Conservation (phyloP, 345 rosid species). For the Sisymbrium altissimum region DNA sequence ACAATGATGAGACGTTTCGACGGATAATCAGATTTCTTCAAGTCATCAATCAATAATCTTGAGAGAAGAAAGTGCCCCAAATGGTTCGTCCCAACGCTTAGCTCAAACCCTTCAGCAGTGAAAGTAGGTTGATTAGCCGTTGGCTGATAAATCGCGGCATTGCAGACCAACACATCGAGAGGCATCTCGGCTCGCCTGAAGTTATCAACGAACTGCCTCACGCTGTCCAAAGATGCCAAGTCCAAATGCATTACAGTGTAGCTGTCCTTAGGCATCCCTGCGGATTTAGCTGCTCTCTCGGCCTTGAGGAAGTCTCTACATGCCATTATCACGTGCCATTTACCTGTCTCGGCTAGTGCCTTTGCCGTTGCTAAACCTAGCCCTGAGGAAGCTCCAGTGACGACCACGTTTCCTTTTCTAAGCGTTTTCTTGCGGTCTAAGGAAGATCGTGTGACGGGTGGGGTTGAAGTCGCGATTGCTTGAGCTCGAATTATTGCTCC, state of each 20-base stretch:
- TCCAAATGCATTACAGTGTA: conserved; percentile 91
- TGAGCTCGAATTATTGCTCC: conserved; percentile 58
- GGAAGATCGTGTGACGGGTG: conserved; percentile 41
- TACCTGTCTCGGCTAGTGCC: conserved; percentile 82
- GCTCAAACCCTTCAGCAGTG: conserved; percentile 95
- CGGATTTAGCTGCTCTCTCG: conserved; percentile 29
- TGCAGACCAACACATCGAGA: conserved; percentile 89
- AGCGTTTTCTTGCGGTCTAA: conserved; percentile 69
- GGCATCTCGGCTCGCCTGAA: conserved; percentile 65
- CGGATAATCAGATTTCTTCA: conserved; percentile 78
- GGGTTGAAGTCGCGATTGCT: conserved; percentile 53
- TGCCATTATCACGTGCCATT: conserved; percentile 89
- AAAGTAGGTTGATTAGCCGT: conserved; percentile 73
- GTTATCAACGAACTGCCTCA: conserved; percentile 76
- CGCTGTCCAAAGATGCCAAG: conserved; percentile 86
- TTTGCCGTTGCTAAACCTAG: conserved; percentile 81
- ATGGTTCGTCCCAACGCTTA: conserved; percentile 93
- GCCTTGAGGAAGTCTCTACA: conserved; percentile 56
- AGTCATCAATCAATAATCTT: conserved; percentile 71
- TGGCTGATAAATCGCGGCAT: conserved; percentile 91
- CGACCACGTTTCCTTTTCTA: conserved; percentile 62
- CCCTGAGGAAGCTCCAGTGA: conserved; percentile 90
- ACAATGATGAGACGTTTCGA: conserved; percentile 83
- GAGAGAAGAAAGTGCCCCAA: conserved; percentile 95
- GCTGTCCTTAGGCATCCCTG: conserved; percentile 69